Evolutionary conservation across 768 basidiomycete genomes (phyloP).

Genomic region (Lactifluus subvellereus): DNA sequence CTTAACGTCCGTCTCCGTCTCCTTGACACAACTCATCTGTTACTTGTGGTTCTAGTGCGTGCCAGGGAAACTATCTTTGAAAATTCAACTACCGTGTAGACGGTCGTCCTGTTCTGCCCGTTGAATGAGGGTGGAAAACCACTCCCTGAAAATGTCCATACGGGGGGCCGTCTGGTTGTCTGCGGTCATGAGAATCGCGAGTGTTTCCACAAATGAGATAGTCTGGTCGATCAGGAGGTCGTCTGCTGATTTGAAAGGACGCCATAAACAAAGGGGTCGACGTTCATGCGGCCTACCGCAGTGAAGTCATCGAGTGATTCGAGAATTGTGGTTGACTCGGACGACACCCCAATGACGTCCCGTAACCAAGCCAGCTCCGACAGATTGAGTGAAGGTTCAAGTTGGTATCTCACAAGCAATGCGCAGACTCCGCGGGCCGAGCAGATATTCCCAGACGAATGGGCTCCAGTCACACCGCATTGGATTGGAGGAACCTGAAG

Average conservation of each 20-base stretch:
- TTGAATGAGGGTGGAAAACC: not conserved
- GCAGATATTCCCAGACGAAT: too few relatives aligned
- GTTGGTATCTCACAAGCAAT: too few relatives aligned
- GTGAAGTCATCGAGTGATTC: not conserved
- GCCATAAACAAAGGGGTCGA: not conserved
- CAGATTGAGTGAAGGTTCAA: too few relatives aligned
- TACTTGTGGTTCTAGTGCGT: not conserved
- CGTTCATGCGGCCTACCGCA: not conserved
- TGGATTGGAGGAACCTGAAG: too few relatives aligned
- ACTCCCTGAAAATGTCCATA: not conserved
- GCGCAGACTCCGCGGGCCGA: too few relatives aligned
- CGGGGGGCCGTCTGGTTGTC: not conserved
- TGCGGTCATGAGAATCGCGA: not conserved
- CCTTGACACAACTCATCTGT: too few relatives aligned
- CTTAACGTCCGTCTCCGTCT: too few relatives aligned
- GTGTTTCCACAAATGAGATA: not conserved
- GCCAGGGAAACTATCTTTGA: not conserved
- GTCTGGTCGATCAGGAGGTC: not conserved
- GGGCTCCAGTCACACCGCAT: too few relatives aligned
- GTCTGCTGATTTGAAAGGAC: not conserved
- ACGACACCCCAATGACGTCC: not conserved
- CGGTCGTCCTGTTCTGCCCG: constrained; percentile 20
- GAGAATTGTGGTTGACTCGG: not conserved
- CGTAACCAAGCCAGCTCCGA: not conserved
- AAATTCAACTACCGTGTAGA: constrained; percentile 26